Base-by-base conservation (phyloP, 345 rosid genomes). In the Ceriops tagal region DNA sequence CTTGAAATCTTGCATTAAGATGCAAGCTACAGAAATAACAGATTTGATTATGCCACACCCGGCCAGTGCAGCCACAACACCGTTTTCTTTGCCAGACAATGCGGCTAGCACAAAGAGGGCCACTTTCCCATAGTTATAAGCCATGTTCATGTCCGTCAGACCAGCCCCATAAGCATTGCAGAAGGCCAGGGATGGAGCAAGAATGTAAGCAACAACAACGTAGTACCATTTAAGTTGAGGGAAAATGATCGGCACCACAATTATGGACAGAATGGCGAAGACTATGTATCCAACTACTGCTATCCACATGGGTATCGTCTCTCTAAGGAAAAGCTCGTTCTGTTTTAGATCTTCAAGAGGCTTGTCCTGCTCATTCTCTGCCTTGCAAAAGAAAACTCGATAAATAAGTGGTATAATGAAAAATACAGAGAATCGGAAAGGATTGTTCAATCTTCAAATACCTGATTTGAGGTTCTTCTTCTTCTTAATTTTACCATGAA, bases 161-260 rank as follows among this genome's bases (percentile, higher is more conserved):
- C 98, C 98, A 2, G 98, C 89, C 49, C 98, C 97, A 58, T 91
- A 93, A 3, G 97, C 97, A 58, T 91, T 91, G 84, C 98, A 93
- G 79, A 93, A 93, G 3, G 98, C 86, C 2, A 93, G 84, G 52
- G 95, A 88, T 22, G 97, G 98, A 53, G 92, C 97, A 11, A 93
- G 81, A 51, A 89, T 67, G 79, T 91, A 93, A 34, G 98, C 91
- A 11, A 84, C 74, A 8, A 93, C 69, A 28, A 91, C 87, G 52
- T 78, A 89, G 75, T 91, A 91, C 98, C 98, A 91, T 75, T 88
- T 93, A 19, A 93, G 92, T 82, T 91, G 85, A 55, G 97, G 96
- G 80, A 93, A 93, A 81, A 93, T 91, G 66, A 80, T 70, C 11
- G 97, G 98, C 73, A 91, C 77, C 32, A 69, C 81, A 47, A 91